A percentile compares a stretch with the other conserved stretches of the same genome.
Evolutionary conservation across 2,329 filamentous ascomycete species (phyloP).

Genomic region (Sarocladium kiliense): DNA sequence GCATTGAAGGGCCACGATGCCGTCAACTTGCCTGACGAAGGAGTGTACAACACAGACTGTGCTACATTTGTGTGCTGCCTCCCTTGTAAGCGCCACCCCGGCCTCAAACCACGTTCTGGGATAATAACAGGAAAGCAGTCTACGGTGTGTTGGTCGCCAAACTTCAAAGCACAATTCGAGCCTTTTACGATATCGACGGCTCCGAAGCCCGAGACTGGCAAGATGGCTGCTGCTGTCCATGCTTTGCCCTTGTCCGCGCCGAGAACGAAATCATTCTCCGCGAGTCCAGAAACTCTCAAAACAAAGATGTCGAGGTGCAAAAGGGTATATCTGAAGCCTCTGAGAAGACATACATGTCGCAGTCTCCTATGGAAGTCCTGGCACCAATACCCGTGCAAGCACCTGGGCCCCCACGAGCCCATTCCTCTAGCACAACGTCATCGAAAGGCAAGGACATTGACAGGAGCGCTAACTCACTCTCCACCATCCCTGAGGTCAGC

Average conservation of each 20-base stretch:
- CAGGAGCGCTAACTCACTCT: background rate
- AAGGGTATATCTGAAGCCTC: background rate
- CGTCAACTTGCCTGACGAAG: conserved; percentile 12
- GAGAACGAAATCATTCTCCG: conserved; percentile 28
- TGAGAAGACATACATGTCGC: background rate
- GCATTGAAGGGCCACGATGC: conserved; percentile 18
- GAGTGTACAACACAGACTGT: conserved; percentile 19
- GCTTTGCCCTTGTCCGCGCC: conserved; percentile 19
- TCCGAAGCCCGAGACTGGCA: conserved; percentile 16
- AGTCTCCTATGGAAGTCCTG: background rate
- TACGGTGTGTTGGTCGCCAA: conserved; percentile 23
- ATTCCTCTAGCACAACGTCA: background rate
- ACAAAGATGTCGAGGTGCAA: background rate
- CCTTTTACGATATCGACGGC: conserved; percentile 27
- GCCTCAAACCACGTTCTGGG: too few relatives aligned
- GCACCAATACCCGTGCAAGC: background rate
- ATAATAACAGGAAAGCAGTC: conserved; percentile 17
- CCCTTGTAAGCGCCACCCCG: conserved; percentile 18
- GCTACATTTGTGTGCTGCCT: conserved; percentile 18
- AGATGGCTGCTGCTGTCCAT: conserved; percentile 24
- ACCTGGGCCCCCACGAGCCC: background rate
- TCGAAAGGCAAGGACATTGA: conserved; percentile 2
- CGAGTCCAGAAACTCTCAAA: conserved; percentile 12
- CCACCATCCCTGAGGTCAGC: conserved; percentile 4
- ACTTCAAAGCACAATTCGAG: conserved; percentile 25